Percentiles rank a stretch among this genome's conserved stretches.
Evolutionary conservation across 1,139 yeast genomes (phyloP).

Genomic region (Kurtzmaniella quercitrusa): DNA sequence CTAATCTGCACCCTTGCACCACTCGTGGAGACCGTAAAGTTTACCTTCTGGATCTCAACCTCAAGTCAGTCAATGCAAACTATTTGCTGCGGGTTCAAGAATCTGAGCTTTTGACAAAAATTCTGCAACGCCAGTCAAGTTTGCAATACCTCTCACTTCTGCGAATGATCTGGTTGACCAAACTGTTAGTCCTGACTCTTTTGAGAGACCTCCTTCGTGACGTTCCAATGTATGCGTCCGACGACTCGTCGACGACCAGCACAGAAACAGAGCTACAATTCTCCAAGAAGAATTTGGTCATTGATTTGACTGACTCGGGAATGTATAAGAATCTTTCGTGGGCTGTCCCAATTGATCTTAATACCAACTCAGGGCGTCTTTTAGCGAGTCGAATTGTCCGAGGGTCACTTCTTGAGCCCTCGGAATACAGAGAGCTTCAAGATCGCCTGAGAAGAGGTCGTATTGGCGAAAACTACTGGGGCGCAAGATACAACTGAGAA

Average conservation of each 20-base stretch:
- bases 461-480: conserved; percentile 38
- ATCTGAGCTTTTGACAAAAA: conserved; percentile 29
- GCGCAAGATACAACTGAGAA: background rate
- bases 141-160: conserved; percentile 36
- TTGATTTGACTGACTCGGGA: conserved; percentile 54
- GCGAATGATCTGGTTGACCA: conserved; percentile 52
- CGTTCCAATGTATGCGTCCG: background rate
- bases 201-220: conserved; percentile 8
- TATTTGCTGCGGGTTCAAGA: conserved; percentile 33
- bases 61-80: conserved; percentile 33
- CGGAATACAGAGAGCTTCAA: conserved; percentile 26
- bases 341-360: conserved; percentile 41
- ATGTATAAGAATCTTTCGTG: conserved; percentile 55
- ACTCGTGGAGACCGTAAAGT: conserved; percentile 37
- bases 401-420: conserved; percentile 26
- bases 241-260: conserved; percentile 4
- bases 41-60: conserved; percentile 38
- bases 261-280: conserved; percentile 10
- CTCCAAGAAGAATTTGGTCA: conserved; percentile 20
- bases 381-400: conserved; percentile 30
- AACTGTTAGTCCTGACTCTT: conserved; percentile 31
- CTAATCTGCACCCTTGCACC: conserved; percentile 13
- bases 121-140: conserved; percentile 22
- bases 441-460: conserved; percentile 41
- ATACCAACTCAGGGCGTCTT: conserved; percentile 24